Conservation (phyloP, 2,329 filamentous ascomycete genomes). For the Paradendryphiella salina region DNA sequence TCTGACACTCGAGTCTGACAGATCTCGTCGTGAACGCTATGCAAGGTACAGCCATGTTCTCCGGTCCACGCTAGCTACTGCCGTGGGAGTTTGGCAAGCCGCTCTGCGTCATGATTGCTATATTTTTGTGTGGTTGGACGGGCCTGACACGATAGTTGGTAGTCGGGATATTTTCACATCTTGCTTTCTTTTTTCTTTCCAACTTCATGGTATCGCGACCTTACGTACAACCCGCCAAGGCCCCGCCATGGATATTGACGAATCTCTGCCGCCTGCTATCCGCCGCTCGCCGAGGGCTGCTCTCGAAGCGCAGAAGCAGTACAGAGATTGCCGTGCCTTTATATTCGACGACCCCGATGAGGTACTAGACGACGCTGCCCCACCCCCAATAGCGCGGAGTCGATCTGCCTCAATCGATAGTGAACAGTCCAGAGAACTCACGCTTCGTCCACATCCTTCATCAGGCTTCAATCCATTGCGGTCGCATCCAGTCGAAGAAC, state of each 20-base stretch:
- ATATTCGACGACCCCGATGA: conserved; percentile 16
- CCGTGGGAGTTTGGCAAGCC: conserved; percentile 9
- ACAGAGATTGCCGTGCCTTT: conserved; percentile 14
- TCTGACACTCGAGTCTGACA: neutral
- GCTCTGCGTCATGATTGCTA: conserved; percentile 14
- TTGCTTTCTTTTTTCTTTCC: conserved; percentile 8
- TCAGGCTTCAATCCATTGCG: conserved; percentile 27
- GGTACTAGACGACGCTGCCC: conserved; percentile 23
- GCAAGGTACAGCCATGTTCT: conserved; percentile 13
- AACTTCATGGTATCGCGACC: conserved; percentile 1
- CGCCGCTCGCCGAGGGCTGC: conserved; percentile 27
- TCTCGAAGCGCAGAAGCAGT: conserved; percentile 20
- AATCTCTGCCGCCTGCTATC: conserved; percentile 21
- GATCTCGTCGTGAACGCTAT: conserved; percentile 5
- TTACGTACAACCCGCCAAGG: conserved; percentile 8
- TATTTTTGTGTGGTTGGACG: conserved; percentile 1
- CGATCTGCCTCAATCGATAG: conserved; percentile 14
- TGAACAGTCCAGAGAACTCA: neutral
- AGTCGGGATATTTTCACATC: conserved; percentile 2
- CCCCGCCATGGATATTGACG: conserved; percentile 23
- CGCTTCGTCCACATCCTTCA: conserved; percentile 10
- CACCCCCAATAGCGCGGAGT: conserved; percentile 24
- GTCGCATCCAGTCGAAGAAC: conserved; percentile 20
- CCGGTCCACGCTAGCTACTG: conserved; percentile 9
- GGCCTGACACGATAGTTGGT: conserved; percentile 7